Evolutionary conservation across 257 asterid species (phyloP).

Genomic region (Nicotiana tabacum): DNA sequence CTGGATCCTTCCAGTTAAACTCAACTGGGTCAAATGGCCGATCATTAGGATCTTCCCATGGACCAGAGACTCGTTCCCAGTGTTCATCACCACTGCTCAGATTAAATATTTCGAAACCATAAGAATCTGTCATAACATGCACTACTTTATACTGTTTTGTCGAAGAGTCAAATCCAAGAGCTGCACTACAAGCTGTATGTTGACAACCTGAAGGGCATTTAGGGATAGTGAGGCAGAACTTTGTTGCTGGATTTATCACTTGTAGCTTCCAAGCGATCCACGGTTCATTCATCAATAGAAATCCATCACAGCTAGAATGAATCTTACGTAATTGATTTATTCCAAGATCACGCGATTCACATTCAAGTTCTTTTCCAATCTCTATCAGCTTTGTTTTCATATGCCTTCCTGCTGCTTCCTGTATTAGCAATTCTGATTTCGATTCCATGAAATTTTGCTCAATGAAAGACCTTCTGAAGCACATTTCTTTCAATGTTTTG

Average conservation of each 20-base stretch:
- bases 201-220: not conserved
- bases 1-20: not conserved
- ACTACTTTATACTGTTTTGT: conserved; percentile 14
- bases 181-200: conserved; percentile 12
- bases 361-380: not conserved
- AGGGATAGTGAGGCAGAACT: conserved; percentile 2
- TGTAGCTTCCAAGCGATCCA: not conserved
- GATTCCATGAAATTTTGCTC: conserved; percentile 6
- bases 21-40: not conserved
- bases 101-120: conserved; percentile 17
- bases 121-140: conserved; percentile 5
- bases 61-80: conserved; percentile 16
- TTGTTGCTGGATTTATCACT: conserved; percentile 15
- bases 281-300: conserved; percentile 11
- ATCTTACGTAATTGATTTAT: not conserved
- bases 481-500: conserved; percentile 10
- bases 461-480: not conserved
- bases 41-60: not conserved
- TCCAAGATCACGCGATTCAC: conserved; percentile 1
- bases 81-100: not conserved
- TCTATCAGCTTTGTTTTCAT: not conserved
- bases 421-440: not conserved
- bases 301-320: conserved; percentile 21
- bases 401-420: not conserved
- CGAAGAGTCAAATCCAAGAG: conserved; percentile 16